These are phyloP conservation scores for Cyphellophora attinorum DNA, from an alignment of 2,329 filamentous ascomycete genomes.

Conservation along the genomic window DNA sequence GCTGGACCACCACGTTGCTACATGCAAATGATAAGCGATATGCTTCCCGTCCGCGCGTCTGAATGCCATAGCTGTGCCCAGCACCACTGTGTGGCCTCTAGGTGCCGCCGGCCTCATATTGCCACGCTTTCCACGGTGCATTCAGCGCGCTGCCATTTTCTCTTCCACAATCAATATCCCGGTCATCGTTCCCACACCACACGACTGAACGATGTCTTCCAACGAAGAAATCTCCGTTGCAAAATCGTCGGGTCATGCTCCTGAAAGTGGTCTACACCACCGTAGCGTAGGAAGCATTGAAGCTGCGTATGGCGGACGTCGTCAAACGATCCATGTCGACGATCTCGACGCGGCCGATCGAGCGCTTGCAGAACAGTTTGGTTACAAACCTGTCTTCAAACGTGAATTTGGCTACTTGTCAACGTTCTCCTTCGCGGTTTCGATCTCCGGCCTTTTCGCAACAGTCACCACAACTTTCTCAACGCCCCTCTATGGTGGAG, in stretches of 20 bases:
- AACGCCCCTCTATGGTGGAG: conserved; percentile 45
- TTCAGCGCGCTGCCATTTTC: background rate
- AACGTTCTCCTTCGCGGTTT: conserved; percentile 52
- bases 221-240: conserved; percentile 1
- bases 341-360: conserved; percentile 20
- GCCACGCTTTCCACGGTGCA: background rate
- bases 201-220: background rate
- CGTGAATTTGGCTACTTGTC: conserved; percentile 50
- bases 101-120: background rate
- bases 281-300: conserved; percentile 11
- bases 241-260: background rate
- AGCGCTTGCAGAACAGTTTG: conserved; percentile 22
- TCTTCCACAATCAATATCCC: background rate
- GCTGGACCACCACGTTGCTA: too few relatives aligned
- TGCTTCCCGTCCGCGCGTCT: background rate
- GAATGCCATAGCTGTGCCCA: too few relatives aligned
- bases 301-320: conserved; percentile 10
- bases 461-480: conserved; percentile 48
- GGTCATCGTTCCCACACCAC: background rate
- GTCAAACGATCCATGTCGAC: conserved; percentile 16
- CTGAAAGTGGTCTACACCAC: conserved; percentile 1
- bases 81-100: background rate
- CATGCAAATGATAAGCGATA: background rate
- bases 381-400: conserved; percentile 32
- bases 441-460: conserved; percentile 46